Base-by-base conservation (phyloP, 768 basidiomycete species). In the Chalciporus pseudorubinellus region DNA sequence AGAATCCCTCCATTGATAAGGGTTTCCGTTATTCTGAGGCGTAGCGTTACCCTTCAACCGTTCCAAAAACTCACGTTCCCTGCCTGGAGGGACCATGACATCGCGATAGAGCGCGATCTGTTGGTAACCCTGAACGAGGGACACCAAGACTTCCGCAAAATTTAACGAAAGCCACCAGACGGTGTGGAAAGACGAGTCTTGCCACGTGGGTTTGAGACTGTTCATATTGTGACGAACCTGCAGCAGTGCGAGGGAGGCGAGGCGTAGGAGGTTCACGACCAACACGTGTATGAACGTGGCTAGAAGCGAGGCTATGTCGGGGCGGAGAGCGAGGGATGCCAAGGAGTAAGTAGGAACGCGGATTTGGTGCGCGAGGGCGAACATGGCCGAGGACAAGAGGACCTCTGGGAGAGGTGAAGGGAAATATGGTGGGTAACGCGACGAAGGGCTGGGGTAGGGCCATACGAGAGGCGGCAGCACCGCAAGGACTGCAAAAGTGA, bases 111-210 rank as follows among this genome's bases (percentile, higher is more conserved):
- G 70, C 12, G 73, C 69, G 38, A 92, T 76, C 24, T 81, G 79
- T 43, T 79, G 78, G 61, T 89, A 92, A 9, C 87, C 87, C 63
- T 91, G 89, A 47, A 72, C 70, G 46, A 91, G 75, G 5, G 82
- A 80, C 1, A 82, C 81, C 19, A 78, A 56, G 5, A 84, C 84
- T 57, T 89, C 90, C 4, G 82, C 84, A 7, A 78, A 68, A 12
- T 87, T 85, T 2, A 92, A 72, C 2, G 85, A 84, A 33, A 89
- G 70, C 84, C 84, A 89, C 88, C 89, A 91, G 4, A 87, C 80
- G 26, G 80, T 75, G 19, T 69, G 64, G 71, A 92, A 92, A 4
- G 81, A 78, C 1, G 72, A 61, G 55, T 83, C 75, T 49, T 67
- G 71, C 74, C 80, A 84, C 8, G 79, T 82, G 38, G 84, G 77